Percentiles rank a stretch among this genome's conserved stretches.
phyloP scores from a whole-genome alignment of 495 filamentous ascomycete species.

The Apodospora peruviana region DNA sequence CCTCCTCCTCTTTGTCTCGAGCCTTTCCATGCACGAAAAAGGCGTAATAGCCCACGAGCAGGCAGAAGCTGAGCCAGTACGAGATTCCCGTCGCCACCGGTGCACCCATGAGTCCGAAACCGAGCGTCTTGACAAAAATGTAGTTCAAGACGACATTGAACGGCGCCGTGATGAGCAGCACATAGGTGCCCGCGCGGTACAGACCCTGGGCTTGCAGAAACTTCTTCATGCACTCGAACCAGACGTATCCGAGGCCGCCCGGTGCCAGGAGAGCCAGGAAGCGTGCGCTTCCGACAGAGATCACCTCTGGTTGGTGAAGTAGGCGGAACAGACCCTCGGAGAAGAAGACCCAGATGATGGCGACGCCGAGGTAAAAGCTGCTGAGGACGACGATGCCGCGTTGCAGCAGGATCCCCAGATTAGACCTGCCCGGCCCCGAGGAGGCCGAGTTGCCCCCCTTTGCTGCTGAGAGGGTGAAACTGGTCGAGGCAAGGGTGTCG shows the following conservation, averaged over 20 bases:
- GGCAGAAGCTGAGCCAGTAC: slow-evolving; percentile 80
- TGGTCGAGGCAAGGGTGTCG: slow-evolving; percentile 82
- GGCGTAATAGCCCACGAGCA: slow-evolving; percentile 66
- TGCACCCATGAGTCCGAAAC: slow-evolving; percentile 70
- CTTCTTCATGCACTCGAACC: slow-evolving; percentile 92
- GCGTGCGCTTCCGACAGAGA: slow-evolving; percentile 65
- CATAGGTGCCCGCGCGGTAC: slow-evolving; percentile 85
- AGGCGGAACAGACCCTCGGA: slow-evolving; percentile 70
- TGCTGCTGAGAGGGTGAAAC: slow-evolving; percentile 71
- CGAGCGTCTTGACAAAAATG: slow-evolving; percentile 67
- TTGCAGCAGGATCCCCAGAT: slow-evolving; percentile 78
- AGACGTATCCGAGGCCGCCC: slow-evolving; percentile 84
- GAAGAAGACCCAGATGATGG: slow-evolving; percentile 65
- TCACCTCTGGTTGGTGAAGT: slow-evolving; percentile 71
- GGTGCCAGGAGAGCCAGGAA: slow-evolving; percentile 77
- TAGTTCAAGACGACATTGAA: slow-evolving; percentile 73
- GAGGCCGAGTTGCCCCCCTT: neutral
- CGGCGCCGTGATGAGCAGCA: slow-evolving; percentile 76
- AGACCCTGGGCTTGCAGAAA: slow-evolving; percentile 90
- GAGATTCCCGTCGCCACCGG: slow-evolving; percentile 78
- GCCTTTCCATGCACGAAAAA: slow-evolving; percentile 64
- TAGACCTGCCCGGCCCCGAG: slow-evolving; percentile 66
- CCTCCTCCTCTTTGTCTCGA: neutral
- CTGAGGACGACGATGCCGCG: slow-evolving; percentile 69
- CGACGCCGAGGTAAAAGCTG: slow-evolving; percentile 70